These are phyloP conservation scores for Graphium sp. DNA, from an alignment of 2,329 filamentous ascomycete genomes.

Conservation along the genomic window DNA sequence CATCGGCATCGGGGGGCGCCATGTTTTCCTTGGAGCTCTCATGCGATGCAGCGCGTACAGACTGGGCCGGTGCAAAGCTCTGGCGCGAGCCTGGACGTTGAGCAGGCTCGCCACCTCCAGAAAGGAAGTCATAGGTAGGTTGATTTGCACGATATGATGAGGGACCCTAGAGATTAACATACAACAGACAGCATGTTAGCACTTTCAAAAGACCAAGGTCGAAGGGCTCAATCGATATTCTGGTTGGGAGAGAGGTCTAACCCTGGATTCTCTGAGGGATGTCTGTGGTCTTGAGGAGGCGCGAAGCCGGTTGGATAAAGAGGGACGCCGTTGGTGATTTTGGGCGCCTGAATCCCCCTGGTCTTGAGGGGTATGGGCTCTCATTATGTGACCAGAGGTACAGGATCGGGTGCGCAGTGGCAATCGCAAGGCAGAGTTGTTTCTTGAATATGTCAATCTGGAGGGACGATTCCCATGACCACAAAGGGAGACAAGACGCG, in stretches of 20 bases:
- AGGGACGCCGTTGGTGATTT: slow-evolving; percentile 13
- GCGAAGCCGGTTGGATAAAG: slow-evolving; percentile 15
- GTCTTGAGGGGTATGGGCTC: slow-evolving; percentile 14
- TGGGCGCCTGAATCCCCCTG: slow-evolving; percentile 8
- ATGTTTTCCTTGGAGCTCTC: slow-evolving; percentile 45
- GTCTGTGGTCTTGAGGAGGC: slow-evolving; percentile 16
- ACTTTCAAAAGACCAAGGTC: neutral
- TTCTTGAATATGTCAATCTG: too few relatives aligned
- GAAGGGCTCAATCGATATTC: slow-evolving; percentile 1
- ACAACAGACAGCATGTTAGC: neutral
- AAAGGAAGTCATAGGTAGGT: slow-evolving; percentile 42
- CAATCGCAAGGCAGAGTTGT: too few relatives aligned
- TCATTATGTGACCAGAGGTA: too few relatives aligned
- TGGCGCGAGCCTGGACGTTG: slow-evolving; percentile 22
- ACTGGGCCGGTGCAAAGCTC: slow-evolving; percentile 17
- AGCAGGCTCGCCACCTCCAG: slow-evolving; percentile 24
- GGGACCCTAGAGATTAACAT: slow-evolving; percentile 13
- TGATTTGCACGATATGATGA: slow-evolving; percentile 32
- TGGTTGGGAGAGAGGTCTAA: too few relatives aligned
- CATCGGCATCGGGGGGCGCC: slow-evolving; percentile 38
- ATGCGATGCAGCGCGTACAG: slow-evolving; percentile 28
- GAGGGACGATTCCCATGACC: too few relatives aligned
- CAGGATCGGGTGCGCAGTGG: too few relatives aligned
- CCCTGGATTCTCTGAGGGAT: slow-evolving; percentile 18
- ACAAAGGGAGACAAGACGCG: too few relatives aligned